A percentile compares a stretch with the other conserved stretches of the same genome.
These are phyloP conservation scores for Apophysomyces variabilis DNA, from an alignment of 371 early-diverging fungal genomes.

Conservation along the genomic window DNA sequence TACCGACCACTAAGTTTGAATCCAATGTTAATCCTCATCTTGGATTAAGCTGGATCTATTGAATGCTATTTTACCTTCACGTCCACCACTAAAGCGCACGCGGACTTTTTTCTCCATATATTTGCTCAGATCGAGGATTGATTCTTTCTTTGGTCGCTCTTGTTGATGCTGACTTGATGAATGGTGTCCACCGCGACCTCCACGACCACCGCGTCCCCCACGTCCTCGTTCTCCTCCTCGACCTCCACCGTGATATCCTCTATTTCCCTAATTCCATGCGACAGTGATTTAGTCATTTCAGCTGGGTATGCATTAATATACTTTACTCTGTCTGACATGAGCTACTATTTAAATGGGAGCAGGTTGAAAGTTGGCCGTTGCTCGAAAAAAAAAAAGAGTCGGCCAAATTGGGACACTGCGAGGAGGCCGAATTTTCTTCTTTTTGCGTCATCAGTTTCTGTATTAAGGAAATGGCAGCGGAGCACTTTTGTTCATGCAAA, in stretches of 20 bases:
- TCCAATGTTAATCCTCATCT: too few species aligned
- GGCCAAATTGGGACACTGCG: too few species aligned
- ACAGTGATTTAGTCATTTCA: background rate
- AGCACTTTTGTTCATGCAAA: too few species aligned
- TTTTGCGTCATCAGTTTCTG: too few species aligned
- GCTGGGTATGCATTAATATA: background rate
- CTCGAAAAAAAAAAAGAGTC: too few species aligned
- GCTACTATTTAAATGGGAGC: too few species aligned
- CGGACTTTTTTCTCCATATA: conserved; percentile 91
- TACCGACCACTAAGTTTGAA: conserved; percentile 75
- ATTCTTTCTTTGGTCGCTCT: conserved; percentile 80
- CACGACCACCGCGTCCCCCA: conserved; percentile 58
- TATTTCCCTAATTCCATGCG: conserved; percentile 13
- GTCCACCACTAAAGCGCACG: conserved; percentile 93
- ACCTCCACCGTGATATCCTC: conserved; percentile 31
- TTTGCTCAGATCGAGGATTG: conserved; percentile 90
- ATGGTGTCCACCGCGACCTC: conserved; percentile 46
- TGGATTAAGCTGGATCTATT: too few species aligned
- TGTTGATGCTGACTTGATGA: conserved; percentile 40
- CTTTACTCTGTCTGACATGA: conserved; percentile 15
- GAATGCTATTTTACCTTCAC: conserved; percentile 74
- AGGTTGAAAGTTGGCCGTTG: too few species aligned
- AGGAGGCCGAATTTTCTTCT: too few species aligned
- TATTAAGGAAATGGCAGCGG: too few species aligned
- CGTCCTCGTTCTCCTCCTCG: conserved; percentile 58